Percentiles rank a stretch among this genome's conserved stretches.
These are phyloP conservation scores for Exserohilum turcica DNA, from an alignment of 2,329 filamentous ascomycete species.

Conservation along the genomic window DNA sequence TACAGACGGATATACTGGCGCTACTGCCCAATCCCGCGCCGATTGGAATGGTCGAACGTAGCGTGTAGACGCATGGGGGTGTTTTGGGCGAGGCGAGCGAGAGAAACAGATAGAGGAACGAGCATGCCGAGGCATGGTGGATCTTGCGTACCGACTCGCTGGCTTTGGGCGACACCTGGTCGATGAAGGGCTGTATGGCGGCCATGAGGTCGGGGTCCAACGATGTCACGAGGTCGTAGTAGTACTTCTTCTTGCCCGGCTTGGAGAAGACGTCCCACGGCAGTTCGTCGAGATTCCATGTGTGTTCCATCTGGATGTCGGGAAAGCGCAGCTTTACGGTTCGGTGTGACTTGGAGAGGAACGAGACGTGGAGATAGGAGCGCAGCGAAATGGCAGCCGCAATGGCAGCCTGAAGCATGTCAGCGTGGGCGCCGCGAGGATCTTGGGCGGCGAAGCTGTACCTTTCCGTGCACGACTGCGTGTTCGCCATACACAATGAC, in stretches of 20 bases:
- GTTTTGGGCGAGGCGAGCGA: conserved; percentile 81
- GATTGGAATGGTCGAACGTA: conserved; percentile 92
- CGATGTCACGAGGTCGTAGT: conserved; percentile 80
- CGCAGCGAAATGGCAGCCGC: conserved; percentile 93
- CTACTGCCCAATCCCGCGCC: conserved; percentile 90
- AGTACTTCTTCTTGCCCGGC: conserved; percentile 87
- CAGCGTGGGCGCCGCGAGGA: conserved; percentile 12
- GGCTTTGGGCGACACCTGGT: conserved; percentile 68
- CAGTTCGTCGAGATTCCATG: conserved; percentile 90
- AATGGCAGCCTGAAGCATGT: conserved; percentile 72
- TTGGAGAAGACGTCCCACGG: conserved; percentile 84
- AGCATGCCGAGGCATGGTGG: conserved; percentile 77
- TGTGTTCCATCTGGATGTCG: conserved; percentile 86
- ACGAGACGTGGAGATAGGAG: conserved; percentile 94
- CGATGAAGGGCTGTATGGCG: conserved; percentile 79
- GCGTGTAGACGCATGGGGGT: conserved; percentile 82
- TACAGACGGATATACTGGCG: conserved; percentile 89
- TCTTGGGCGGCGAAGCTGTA: conserved; percentile 41
- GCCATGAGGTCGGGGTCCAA: conserved; percentile 82
- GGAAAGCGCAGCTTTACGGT: conserved; percentile 88
- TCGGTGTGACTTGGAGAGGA: conserved; percentile 87
- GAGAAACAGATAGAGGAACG: conserved; percentile 92
- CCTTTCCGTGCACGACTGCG: conserved; percentile 96
- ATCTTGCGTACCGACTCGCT: conserved; percentile 78
- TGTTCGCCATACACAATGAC: conserved; percentile 99